These are phyloP conservation scores for Exophiala phaeomuriformis DNA, from an alignment of 2,329 filamentous ascomycete species.

Conservation along the genomic window DNA sequence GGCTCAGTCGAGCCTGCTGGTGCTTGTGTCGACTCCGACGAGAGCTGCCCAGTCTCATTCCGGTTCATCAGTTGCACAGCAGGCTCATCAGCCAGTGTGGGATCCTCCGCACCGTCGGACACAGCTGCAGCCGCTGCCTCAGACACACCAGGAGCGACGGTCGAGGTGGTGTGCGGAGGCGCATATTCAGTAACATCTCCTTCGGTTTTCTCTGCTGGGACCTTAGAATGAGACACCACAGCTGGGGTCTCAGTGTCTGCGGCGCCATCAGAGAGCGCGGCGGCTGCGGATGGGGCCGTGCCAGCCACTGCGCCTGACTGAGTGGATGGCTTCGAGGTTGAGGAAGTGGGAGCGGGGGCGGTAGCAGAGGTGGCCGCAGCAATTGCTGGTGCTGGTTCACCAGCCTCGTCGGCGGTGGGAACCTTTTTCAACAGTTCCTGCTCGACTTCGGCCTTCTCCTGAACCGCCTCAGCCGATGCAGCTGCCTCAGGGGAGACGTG, in stretches of 20 bases:
- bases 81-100: slow-evolving; percentile 24
- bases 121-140: slow-evolving; percentile 16
- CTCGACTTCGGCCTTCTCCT: slow-evolving; percentile 69
- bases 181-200: slow-evolving; percentile 24
- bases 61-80: slow-evolving; percentile 24
- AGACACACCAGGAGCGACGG: not conserved
- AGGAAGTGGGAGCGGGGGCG: slow-evolving; percentile 29
- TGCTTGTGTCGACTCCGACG: not conserved
- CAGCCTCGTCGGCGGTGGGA: slow-evolving; percentile 32
- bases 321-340: slow-evolving; percentile 2
- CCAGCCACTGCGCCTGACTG: too few relatives aligned
- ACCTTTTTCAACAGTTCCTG: slow-evolving; percentile 58
- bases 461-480: slow-evolving; percentile 58
- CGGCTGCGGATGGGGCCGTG: too few relatives aligned
- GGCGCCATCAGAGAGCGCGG: too few relatives aligned
- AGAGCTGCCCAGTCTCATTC: slow-evolving; percentile 18
- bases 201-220: slow-evolving; percentile 18
- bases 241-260: too few relatives aligned
- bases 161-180: slow-evolving; percentile 8
- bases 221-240: too few relatives aligned
- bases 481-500: slow-evolving; percentile 63
- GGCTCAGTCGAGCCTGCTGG: not conserved
- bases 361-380: slow-evolving; percentile 35
- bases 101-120: slow-evolving; percentile 24
- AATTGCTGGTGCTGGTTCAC: slow-evolving; percentile 36